Conservation (phyloP, 352 stramenopile species). For the Pythium coloratum region DNA sequence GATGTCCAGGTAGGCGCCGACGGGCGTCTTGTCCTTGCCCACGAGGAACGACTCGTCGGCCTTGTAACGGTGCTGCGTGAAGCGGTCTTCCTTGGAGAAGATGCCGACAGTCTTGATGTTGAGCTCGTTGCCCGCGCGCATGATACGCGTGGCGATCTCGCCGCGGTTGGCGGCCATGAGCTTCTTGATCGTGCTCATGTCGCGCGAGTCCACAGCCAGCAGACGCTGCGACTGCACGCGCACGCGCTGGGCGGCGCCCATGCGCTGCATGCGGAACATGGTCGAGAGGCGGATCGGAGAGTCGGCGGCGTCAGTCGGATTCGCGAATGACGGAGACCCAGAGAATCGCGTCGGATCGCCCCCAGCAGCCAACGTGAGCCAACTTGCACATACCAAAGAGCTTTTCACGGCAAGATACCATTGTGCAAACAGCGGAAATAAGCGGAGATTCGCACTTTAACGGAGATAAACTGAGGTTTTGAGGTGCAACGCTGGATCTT, state of each 20-base stretch:
- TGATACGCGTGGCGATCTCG: constrained; percentile 98
- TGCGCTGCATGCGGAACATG: constrained; percentile 16
- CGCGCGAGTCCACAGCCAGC: constrained; percentile 30
- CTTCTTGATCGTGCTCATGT: constrained; percentile 91
- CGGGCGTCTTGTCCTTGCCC: constrained; percentile 87
- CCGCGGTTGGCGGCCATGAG: constrained; percentile 97
- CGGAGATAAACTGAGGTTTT: constrained; percentile 16
- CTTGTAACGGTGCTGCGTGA: constrained; percentile 97
- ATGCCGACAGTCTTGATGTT: constrained; percentile 90
- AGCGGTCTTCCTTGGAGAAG: constrained; percentile 93
- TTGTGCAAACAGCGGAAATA: constrained; percentile 26
- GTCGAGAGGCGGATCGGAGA: neutral
- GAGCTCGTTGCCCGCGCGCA: constrained; percentile 93
- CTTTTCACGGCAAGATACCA: constrained; percentile 17
- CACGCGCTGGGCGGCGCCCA: constrained; percentile 5
- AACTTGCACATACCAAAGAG: constrained; percentile 6
- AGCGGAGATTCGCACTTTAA: constrained; percentile 2
- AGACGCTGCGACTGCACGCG: constrained; percentile 14
- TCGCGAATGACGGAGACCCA: neutral
- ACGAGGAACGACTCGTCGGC: constrained; percentile 96
- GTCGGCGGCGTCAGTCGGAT: neutral
- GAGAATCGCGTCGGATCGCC: constrained; percentile 1
- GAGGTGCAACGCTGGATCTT: constrained; percentile 14
- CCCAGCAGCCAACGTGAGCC: neutral
- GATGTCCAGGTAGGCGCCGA: constrained; percentile 96